Base-by-base conservation (phyloP, 352 stramenopile species). In the Globisporangium cylindrosporum region DNA sequence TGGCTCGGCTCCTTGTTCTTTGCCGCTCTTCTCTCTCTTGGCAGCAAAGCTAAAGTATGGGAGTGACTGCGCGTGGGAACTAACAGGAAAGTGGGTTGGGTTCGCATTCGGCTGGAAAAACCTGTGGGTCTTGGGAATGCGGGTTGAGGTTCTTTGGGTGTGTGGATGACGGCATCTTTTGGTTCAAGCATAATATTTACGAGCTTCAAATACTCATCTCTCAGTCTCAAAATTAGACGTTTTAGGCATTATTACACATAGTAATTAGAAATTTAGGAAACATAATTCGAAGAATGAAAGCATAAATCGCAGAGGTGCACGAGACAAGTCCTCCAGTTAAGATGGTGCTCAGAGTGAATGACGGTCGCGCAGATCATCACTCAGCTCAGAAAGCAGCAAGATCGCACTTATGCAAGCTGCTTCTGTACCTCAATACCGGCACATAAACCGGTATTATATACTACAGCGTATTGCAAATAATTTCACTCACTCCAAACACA, bases 1-100 rank as follows among this genome's bases (percentile, higher is more conserved):
- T 27, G 55, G 55, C 27, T 59, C 1, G 18, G n/a, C 43, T 51
- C 24, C 55, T 61, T 46, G 29, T 18, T 34, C 51, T 57, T 57
- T 22, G 18, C 29, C 24, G 55, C 55, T 43, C 55, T 61, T 61
- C 32, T 61, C 55, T n/a, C 55, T 36, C 25, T 46, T 14, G 41
- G 55, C 29, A 43, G 24, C 20, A 61, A 61, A 61, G 27, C 38
- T n/a, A 24, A 8, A 22, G 53, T 24, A 22, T 59, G 29, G 24
- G 27, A 57, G 55, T 24, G 27, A 46, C 14, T 24, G 27, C 38
- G 51, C 14, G 53, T 59, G 53, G 10, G 27, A 10, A 51, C 9
- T 7, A 6, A 46, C 38, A 46, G 32, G 32, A 48, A 48, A 51
- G 43, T 51, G 43, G 43, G 43, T 51, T 51, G 38, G 38, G 38